Conservation (phyloP, 768 basidiomycete species). For the Lentinula guzmanii region DNA sequence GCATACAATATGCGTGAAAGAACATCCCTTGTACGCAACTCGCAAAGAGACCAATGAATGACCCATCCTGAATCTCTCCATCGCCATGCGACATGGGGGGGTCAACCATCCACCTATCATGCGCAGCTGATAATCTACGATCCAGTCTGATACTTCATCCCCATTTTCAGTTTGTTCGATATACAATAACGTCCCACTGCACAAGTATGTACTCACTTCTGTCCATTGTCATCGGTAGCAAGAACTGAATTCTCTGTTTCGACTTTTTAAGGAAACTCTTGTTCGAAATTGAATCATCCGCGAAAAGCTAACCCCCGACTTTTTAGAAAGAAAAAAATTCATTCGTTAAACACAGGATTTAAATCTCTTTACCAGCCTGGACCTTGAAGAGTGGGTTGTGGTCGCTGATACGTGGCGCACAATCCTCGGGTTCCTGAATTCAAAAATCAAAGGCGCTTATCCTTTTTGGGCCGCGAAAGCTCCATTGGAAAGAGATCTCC, state of each 20-base stretch:
- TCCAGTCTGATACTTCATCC: neutral
- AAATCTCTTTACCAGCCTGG: too few relatives aligned
- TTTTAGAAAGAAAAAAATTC: neutral
- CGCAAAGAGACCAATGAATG: too few relatives aligned
- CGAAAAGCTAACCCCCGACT: neutral
- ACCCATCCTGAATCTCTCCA: too few relatives aligned
- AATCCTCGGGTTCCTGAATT: conserved; percentile 1
- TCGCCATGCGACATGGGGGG: too few relatives aligned
- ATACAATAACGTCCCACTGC: neutral
- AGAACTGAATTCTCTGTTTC: neutral
- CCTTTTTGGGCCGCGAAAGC: conserved; percentile 1
- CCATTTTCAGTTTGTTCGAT: neutral
- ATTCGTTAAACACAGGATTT: too few relatives aligned
- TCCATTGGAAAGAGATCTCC: conserved; percentile 1
- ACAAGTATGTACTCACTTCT: neutral
- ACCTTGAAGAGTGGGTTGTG: too few relatives aligned
- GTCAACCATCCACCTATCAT: neutral
- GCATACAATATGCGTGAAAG: too few relatives aligned
- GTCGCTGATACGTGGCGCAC: neutral
- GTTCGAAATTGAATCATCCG: neutral
- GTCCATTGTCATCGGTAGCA: neutral
- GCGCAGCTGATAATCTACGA: neutral
- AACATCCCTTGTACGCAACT: too few relatives aligned
- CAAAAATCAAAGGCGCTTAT: neutral
- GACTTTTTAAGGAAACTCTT: neutral